phyloP scores from a whole-genome alignment of 345 rosid genomes.

The Eucalyptus cloeziana region DNA sequence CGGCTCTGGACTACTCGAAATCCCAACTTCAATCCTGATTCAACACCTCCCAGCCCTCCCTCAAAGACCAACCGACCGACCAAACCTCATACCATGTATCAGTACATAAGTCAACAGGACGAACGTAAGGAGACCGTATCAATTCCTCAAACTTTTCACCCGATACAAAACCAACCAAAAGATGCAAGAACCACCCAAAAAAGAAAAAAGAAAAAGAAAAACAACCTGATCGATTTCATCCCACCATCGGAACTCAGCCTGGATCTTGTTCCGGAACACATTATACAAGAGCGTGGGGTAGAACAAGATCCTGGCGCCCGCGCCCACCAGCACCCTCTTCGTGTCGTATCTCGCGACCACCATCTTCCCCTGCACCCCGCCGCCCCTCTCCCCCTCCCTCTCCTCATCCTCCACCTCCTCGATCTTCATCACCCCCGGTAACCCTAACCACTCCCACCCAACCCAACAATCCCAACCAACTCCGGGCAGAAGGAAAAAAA shows the following conservation, averaged over 20 bases:
- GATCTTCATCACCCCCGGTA: conserved; percentile 25
- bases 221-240: conserved; percentile 50
- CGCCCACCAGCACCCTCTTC: conserved; percentile 52
- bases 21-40: neutral
- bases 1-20: neutral
- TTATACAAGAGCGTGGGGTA: conserved; percentile 57
- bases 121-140: neutral
- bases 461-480: neutral
- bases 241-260: conserved; percentile 71
- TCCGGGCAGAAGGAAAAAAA: neutral
- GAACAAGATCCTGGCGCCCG: conserved; percentile 55
- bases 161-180: conserved; percentile 11
- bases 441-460: neutral
- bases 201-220: neutral
- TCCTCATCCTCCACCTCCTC: conserved; percentile 29
- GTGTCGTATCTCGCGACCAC: conserved; percentile 13
- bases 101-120: neutral
- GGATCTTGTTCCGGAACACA: conserved; percentile 48
- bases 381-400: conserved; percentile 7
- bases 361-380: conserved; percentile 2
- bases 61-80: neutral
- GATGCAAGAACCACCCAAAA: neutral
- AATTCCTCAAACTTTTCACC: neutral
- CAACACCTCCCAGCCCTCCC: neutral
- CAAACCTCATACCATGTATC: neutral